These are phyloP conservation scores for Rhodotorula babjevae DNA, from an alignment of 768 basidiomycete species.

Conservation along the genomic window DNA sequence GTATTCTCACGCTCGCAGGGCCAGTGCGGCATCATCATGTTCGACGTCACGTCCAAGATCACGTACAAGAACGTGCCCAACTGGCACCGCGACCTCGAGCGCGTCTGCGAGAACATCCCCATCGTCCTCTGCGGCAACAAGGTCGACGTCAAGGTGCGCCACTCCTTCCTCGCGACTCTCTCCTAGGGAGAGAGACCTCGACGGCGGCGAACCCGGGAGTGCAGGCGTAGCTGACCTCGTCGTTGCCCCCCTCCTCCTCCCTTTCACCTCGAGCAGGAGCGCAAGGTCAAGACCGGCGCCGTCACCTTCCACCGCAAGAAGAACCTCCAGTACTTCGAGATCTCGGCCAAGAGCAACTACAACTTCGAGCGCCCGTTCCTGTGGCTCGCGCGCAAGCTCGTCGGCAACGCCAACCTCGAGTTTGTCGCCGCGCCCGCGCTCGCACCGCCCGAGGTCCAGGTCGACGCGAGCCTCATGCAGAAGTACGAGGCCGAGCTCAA, in stretches of 20 bases:
- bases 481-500: constrained; percentile 74
- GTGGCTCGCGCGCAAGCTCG: constrained; percentile 96
- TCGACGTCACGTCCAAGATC: constrained; percentile 96
- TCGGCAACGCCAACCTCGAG: constrained; percentile 85
- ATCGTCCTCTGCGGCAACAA: constrained; percentile 99
- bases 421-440: constrained; percentile 90
- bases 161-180: too few relatives aligned
- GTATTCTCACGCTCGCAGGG: constrained; percentile 56
- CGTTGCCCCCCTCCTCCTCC: too few relatives aligned
- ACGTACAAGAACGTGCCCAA: constrained; percentile 99
- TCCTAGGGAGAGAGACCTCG: too few relatives aligned
- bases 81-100: constrained; percentile 97
- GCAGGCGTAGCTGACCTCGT: too few relatives aligned
- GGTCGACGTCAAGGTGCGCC: constrained; percentile 94
- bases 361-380: constrained; percentile 99
- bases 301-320: constrained; percentile 99
- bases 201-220: too few relatives aligned
- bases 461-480: constrained; percentile 72
- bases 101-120: constrained; percentile 99
- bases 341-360: constrained; percentile 99
- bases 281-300: constrained; percentile 97
- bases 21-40: constrained; percentile 99
- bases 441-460: constrained; percentile 82
- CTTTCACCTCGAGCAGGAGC: constrained; percentile 67
- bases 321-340: constrained; percentile 99